Base-by-base conservation (phyloP, 306 rosid genomes). In the Albizia julibrissin region DNA sequence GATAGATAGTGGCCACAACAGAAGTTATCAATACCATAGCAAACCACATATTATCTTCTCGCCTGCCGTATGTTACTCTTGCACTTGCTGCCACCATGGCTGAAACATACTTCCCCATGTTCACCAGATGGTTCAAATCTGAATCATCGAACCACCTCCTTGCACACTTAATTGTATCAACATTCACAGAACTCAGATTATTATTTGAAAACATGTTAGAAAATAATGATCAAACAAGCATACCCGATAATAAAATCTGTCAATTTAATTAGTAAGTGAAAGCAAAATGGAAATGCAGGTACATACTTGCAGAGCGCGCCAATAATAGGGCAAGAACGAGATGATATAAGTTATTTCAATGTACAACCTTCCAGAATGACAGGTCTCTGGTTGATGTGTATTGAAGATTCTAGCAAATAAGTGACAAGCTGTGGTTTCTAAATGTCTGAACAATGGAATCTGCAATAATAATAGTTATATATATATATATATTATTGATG, bases 61-160 rank as follows among this genome's bases (percentile, higher is more conserved):
- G 89, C 50, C 91, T 79, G 3, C 82, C 58, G 52, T 91, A 93
- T 46, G 94, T 89, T 10, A 93, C 61, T 82, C 97, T 90, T 5
- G 97, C 97, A 14, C 87, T 87, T 0, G 92, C 99, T 4, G 99
- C 98, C 64, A 93, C 91, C 94, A 96, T 93, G 70, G 98, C 98
- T 0, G 98, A 93, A 4, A 93, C 88, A 87, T 96, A 96, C 89
- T 96, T 93, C 46, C 99, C 99, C 99, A 96, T 89, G 92, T 96
- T 96, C 7, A 87, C 91, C 86, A 96, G 87, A 70, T 96, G 93
- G 39, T 49, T 31, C 44, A 85, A 86, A 67, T 92, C 89, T 34
- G 42, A 1, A 14, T 91, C 94, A 44, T 96, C 98, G 34, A 88
- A 88, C 97, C 97, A 93, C 73, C 94, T 43, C 79, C 99, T 92